phyloP scores from a whole-genome alignment of 306 rosid genomes.

The Alnus rubra region DNA sequence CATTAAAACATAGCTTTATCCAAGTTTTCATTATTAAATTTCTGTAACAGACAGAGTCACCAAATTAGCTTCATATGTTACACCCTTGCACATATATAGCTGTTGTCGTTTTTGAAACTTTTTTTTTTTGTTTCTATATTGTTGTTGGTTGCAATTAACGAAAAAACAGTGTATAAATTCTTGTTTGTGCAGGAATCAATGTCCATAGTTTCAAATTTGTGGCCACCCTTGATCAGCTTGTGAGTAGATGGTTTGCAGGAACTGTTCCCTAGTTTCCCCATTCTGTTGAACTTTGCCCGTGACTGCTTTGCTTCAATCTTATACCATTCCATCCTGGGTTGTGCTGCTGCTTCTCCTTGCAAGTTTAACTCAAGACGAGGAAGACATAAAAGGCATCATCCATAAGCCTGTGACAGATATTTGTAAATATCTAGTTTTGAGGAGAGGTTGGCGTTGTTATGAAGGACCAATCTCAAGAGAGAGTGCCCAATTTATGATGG shows the following conservation, averaged over 20 bases:
- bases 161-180: constrained; percentile 10
- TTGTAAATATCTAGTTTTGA: not conserved
- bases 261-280: constrained; percentile 3
- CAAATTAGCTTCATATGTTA: not conserved
- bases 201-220: constrained; percentile 35
- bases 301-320: constrained; percentile 5
- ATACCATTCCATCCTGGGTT: not conserved
- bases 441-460: constrained; percentile 3
- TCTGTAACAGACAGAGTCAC: not conserved
- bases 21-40: not conserved
- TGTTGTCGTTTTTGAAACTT: not conserved
- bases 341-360: not conserved
- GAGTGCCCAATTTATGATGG: not conserved
- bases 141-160: constrained; percentile 21
- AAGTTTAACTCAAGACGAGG: not conserved
- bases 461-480: not conserved
- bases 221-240: constrained; percentile 34
- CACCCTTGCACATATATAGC: not conserved
- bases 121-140: not conserved
- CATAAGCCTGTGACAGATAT: not conserved
- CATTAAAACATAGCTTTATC: not conserved
- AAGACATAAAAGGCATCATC: not conserved
- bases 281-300: constrained; percentile 15
- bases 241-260: constrained; percentile 27
- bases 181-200: constrained; percentile 55